A percentile compares a stretch with the other conserved stretches of the same genome.
These are phyloP conservation scores for Trametes punicea DNA, from an alignment of 768 basidiomycete species.

Conservation along the genomic window DNA sequence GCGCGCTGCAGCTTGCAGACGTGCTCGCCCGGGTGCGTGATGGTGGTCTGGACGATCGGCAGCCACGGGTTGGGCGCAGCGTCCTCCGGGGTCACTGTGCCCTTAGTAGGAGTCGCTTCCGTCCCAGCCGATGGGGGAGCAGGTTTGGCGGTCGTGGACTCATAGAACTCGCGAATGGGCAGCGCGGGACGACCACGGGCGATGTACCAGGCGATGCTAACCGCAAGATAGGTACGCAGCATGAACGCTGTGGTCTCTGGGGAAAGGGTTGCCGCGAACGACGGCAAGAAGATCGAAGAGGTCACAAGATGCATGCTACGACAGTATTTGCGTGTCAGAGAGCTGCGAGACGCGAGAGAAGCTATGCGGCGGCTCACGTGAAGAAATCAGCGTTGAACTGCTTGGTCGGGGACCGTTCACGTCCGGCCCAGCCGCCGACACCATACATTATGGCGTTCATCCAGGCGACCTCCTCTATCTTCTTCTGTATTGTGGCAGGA, in stretches of 20 bases:
- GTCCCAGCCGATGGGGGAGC: constrained; percentile 26
- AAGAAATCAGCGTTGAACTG: constrained; percentile 58
- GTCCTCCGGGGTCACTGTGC: constrained; percentile 33
- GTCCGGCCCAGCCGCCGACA: constrained; percentile 52
- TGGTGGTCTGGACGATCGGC: constrained; percentile 46
- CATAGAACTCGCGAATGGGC: constrained; percentile 49
- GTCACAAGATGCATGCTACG: constrained; percentile 65
- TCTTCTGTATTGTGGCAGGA: constrained; percentile 40
- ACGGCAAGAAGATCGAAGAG: constrained; percentile 57
- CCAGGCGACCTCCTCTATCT: constrained; percentile 65
- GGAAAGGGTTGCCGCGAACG: constrained; percentile 36
- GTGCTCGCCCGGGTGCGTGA: constrained; percentile 61
- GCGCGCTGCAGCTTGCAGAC: constrained; percentile 49
- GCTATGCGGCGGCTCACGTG: constrained; percentile 40
- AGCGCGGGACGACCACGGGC: constrained; percentile 52
- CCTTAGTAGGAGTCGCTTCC: constrained; percentile 23
- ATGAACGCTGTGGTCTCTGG: constrained; percentile 46
- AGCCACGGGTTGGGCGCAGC: constrained; percentile 58
- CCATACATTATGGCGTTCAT: constrained; percentile 52
- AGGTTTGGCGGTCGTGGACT: constrained; percentile 18
- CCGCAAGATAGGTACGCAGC: constrained; percentile 56
- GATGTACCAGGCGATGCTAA: constrained; percentile 51
- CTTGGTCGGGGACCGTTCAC: constrained; percentile 17
- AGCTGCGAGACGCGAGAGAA: background rate
- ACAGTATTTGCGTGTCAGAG: constrained; percentile 5